Evolutionary conservation across 1,284 basidiomycete genomes (phyloP).

Genomic region (Agroathelia rolfsii): DNA sequence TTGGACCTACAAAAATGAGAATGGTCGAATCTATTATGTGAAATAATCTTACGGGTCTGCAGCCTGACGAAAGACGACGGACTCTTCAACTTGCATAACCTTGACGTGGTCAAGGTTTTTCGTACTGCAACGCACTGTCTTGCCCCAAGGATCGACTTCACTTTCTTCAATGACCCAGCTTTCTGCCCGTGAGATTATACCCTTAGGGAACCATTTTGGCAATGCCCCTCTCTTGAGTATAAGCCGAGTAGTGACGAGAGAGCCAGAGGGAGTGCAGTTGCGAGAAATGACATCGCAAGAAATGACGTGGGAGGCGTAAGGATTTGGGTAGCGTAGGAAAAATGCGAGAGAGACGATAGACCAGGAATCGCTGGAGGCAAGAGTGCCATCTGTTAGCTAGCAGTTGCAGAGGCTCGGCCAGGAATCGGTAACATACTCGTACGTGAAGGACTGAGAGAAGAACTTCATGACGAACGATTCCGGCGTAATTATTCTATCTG

Average conservation of each 20-base stretch:
- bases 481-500: no score
- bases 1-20: constrained; percentile 30
- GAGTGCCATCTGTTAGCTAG: not conserved
- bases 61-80: constrained; percentile 50
- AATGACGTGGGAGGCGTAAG: constrained; percentile 87
- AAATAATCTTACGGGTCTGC: constrained; percentile 44
- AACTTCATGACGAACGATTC: constrained; percentile 59
- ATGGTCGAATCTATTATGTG: not conserved
- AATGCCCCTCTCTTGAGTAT: constrained; percentile 87
- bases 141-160: constrained; percentile 72
- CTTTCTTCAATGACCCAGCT: constrained; percentile 89
- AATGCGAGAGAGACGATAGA: constrained; percentile 87
- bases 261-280: constrained; percentile 57
- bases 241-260: constrained; percentile 81
- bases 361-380: constrained; percentile 67
- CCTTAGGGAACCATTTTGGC: constrained; percentile 84
- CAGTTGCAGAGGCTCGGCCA: constrained; percentile 1
- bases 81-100: constrained; percentile 74
- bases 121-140: constrained; percentile 60
- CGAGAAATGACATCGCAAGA: constrained; percentile 93
- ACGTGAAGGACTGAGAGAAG: constrained; percentile 70
- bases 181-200: constrained; percentile 66
- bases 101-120: constrained; percentile 80
- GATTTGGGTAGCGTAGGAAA: constrained; percentile 95
- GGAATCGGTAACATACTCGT: constrained; percentile 61